These are phyloP conservation scores for Macrolepiota dolichaula DNA, from an alignment of 768 basidiomycete genomes.

Conservation along the genomic window DNA sequence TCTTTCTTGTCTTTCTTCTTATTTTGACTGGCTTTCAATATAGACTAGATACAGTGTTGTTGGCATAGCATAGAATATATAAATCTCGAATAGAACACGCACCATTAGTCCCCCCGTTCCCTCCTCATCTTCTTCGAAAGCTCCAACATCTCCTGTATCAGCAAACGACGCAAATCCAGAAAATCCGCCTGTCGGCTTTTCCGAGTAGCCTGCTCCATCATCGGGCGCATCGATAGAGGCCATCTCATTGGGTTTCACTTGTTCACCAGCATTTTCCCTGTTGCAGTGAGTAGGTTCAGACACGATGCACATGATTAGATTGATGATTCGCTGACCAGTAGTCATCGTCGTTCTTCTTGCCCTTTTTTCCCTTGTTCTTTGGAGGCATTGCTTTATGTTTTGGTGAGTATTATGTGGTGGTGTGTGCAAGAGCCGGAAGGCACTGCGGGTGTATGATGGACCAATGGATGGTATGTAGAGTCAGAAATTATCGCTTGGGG, in stretches of 20 bases:
- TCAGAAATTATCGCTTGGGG: neutral
- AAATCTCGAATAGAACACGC: conserved; percentile 17
- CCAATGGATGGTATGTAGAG: neutral
- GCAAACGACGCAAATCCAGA: conserved; percentile 50
- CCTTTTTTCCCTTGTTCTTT: conserved; percentile 83
- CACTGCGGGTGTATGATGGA: neutral
- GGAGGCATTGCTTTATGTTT: conserved; percentile 38
- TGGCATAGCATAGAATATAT: neutral
- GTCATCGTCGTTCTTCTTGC: conserved; percentile 78
- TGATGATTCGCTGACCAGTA: conserved; percentile 56
- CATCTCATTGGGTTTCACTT: conserved; percentile 39
- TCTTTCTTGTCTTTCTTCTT: conserved; percentile 48
- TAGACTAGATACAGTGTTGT: conserved; percentile 40
- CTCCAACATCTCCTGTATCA: conserved; percentile 38
- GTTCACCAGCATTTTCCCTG: conserved; percentile 68
- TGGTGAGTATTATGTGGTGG: neutral
- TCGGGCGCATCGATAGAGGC: conserved; percentile 34
- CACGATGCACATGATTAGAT: neutral
- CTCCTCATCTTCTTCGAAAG: conserved; percentile 52
- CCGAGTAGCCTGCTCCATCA: conserved; percentile 33
- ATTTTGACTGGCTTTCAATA: conserved; percentile 48
- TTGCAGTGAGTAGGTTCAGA: conserved; percentile 14
- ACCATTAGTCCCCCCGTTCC: conserved; percentile 81
- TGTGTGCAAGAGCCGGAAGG: no score
- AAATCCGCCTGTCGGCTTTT: conserved; percentile 34